Percentiles rank a stretch among this genome's conserved stretches.
phyloP scores from a whole-genome alignment of 345 rosid genomes.

The Arabis alpina region DNA sequence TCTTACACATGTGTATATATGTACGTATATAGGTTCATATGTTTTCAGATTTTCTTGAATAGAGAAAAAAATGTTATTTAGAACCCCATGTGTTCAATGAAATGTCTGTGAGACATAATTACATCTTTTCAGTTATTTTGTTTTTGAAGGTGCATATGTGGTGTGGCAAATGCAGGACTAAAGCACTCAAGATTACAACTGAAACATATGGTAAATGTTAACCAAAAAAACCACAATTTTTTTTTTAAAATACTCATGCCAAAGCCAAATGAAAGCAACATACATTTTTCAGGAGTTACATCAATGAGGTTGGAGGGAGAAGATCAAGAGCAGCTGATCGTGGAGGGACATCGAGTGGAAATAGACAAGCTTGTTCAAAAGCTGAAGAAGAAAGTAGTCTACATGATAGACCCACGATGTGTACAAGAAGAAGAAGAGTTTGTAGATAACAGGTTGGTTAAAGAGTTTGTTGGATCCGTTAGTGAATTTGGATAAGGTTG shows the following conservation, averaged over 20 bases:
- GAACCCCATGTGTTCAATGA: no score
- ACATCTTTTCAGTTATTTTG: no score
- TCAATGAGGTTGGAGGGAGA: constrained; percentile 20
- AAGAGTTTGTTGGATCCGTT: no score
- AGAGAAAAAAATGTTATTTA: no score
- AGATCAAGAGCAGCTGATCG: background rate
- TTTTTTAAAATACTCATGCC: background rate
- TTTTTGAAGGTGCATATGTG: constrained; percentile 31
- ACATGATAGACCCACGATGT: no score
- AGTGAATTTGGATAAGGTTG: no score
- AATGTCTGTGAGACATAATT: no score
- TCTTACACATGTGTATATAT: no score
- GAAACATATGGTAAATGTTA: constrained; percentile 24
- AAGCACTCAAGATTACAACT: constrained; percentile 20
- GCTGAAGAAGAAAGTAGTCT: constrained; percentile 32
- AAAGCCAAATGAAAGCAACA: background rate
- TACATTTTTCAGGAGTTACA: constrained; percentile 29
- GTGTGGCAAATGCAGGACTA: constrained; percentile 27
- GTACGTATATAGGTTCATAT: no score
- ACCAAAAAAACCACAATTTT: background rate
- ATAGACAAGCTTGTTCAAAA: background rate
- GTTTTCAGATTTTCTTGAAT: no score
- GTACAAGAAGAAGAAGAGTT: no score
- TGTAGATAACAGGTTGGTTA: no score
- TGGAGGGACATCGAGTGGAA: constrained; percentile 20